Conservation (phyloP, 345 rosid species). For the Hypericum androsaemum region DNA sequence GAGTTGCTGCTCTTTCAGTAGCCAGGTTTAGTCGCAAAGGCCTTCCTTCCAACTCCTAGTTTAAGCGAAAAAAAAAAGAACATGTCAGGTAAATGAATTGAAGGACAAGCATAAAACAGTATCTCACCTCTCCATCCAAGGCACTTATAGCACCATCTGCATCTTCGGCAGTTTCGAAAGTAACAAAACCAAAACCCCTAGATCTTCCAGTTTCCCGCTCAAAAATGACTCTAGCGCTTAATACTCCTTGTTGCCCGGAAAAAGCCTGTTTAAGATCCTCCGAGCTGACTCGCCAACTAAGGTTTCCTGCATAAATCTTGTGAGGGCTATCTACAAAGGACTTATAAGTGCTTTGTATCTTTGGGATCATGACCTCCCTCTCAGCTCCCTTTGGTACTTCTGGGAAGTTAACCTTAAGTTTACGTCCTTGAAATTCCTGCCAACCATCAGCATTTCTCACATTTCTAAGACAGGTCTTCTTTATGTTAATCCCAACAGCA, state of each 20-base stretch:
- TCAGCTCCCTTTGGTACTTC: conserved; percentile 95
- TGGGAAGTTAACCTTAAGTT: conserved; percentile 81
- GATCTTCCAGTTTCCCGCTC: conserved; percentile 69
- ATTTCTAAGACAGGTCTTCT: neutral
- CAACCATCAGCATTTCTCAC: conserved; percentile 2
- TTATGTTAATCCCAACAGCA: neutral
- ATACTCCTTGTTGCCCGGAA: conserved; percentile 50
- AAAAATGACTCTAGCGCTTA: conserved; percentile 77
- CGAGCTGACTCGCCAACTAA: conserved; percentile 72
- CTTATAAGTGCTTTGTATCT: conserved; percentile 37
- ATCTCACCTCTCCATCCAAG: conserved; percentile 75
- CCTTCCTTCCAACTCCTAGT: conserved; percentile 89
- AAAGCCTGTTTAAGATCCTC: conserved; percentile 65
- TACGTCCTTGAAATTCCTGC: conserved; percentile 84
- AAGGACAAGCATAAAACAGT: neutral
- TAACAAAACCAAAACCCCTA: conserved; percentile 73
- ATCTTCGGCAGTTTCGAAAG: conserved; percentile 60
- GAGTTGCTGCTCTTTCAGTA: conserved; percentile 32
- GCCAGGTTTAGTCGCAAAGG: conserved; percentile 69
- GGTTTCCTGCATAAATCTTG: conserved; percentile 90
- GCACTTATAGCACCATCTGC: conserved; percentile 46
- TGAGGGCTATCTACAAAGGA: conserved; percentile 66
- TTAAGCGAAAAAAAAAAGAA: conserved; percentile 3
- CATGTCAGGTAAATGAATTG: neutral
- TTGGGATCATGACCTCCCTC: conserved; percentile 58